Conservation (phyloP, 2,329 filamentous ascomycete genomes). For the Aspergillus spinulosporus region DNA sequence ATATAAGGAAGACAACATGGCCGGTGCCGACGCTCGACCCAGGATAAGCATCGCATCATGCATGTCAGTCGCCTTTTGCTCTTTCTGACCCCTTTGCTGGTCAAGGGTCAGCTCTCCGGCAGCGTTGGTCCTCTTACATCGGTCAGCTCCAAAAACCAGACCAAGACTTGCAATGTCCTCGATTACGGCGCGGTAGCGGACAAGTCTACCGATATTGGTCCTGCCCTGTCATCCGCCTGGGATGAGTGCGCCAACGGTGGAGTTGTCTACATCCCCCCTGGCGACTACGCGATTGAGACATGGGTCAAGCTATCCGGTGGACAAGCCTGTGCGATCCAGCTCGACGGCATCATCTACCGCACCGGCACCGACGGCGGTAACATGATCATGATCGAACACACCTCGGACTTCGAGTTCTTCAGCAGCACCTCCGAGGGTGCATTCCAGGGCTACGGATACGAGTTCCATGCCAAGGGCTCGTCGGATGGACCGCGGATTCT, state of each 20-base stretch:
- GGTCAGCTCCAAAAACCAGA: constrained; percentile 10
- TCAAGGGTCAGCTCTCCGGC: constrained; percentile 18
- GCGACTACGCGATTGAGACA: constrained; percentile 52
- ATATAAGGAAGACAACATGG: background rate
- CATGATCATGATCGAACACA: constrained; percentile 55
- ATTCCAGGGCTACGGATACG: constrained; percentile 55
- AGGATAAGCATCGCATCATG: constrained; percentile 6
- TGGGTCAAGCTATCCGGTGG: constrained; percentile 53
- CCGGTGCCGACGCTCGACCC: background rate
- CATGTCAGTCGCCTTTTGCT: constrained; percentile 7
- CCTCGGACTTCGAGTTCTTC: constrained; percentile 56
- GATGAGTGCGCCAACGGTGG: constrained; percentile 54
- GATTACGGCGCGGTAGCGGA: constrained; percentile 55
- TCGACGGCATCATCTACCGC: constrained; percentile 56
- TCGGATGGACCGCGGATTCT: constrained; percentile 48
- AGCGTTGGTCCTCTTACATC: constrained; percentile 19
- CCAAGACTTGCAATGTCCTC: constrained; percentile 52
- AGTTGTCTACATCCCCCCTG: constrained; percentile 51
- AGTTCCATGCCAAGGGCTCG: constrained; percentile 46
- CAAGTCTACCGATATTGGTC: constrained; percentile 53
- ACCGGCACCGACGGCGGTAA: constrained; percentile 53
- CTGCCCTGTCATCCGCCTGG: constrained; percentile 51
- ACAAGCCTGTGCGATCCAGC: constrained; percentile 51
- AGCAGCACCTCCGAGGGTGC: constrained; percentile 54
- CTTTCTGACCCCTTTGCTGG: constrained; percentile 12